Evolutionary conservation across 164 flowering plant genomes (phyloP).

Genomic region (Euptelea pleiosperma): DNA sequence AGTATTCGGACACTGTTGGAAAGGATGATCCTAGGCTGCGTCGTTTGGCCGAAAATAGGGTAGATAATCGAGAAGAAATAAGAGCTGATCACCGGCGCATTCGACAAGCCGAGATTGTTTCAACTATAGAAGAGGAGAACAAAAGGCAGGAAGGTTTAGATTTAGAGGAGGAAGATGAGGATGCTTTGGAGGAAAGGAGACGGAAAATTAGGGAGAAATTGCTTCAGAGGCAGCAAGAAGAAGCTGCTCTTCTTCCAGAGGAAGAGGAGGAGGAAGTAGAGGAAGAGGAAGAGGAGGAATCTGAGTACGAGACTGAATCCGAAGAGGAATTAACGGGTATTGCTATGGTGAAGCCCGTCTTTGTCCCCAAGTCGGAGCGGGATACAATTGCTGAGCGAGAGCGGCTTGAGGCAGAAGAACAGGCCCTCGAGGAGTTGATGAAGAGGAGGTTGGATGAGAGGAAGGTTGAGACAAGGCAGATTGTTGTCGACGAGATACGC

Average conservation of each 20-base stretch:
- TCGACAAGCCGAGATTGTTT: conserved; percentile 88
- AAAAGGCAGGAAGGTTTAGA: conserved; percentile 58
- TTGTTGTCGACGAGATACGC: conserved; percentile 71
- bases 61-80: conserved; percentile 68
- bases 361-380: conserved; percentile 77
- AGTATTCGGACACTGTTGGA: conserved; percentile 32
- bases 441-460: conserved; percentile 63
- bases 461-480: conserved; percentile 62
- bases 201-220: conserved; percentile 58
- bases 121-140: conserved; percentile 72
- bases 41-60: conserved; percentile 67
- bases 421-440: conserved; percentile 58
- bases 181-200: conserved; percentile 75
- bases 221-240: conserved; percentile 51
- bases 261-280: conserved; percentile 66
- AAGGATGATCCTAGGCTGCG: conserved; percentile 83
- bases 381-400: conserved; percentile 89
- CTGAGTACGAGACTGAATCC: conserved; percentile 93
- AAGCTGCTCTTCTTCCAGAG: conserved; percentile 38
- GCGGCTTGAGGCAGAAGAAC: conserved; percentile 73
- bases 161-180: conserved; percentile 74
- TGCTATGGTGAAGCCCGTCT: conserved; percentile 85
- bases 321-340: conserved; percentile 65
- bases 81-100: conserved; percentile 81
- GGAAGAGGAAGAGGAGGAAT: conserved; percentile 71